phyloP scores from a whole-genome alignment of 305 asterid genomes.

The Plantago coronopus region DNA sequence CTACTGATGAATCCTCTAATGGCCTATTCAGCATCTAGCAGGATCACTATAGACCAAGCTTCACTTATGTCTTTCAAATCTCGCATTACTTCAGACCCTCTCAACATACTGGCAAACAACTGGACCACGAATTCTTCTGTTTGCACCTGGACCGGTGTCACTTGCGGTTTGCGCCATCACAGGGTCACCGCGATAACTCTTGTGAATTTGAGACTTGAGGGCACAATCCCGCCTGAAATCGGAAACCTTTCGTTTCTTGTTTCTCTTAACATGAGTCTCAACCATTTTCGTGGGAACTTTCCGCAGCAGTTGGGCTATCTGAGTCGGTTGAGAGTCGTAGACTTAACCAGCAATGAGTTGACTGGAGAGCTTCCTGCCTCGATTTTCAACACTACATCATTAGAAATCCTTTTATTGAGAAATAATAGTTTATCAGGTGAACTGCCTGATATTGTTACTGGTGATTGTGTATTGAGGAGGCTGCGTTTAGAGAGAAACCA shows the following conservation, averaged over 20 bases:
- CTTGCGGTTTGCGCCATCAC: constrained; percentile 13
- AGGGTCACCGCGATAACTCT: constrained; percentile 19
- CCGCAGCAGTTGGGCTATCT: constrained; percentile 16
- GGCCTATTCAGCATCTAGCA: constrained; percentile 5
- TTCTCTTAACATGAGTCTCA: constrained; percentile 13
- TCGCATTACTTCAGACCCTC: constrained; percentile 22
- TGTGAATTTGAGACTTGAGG: constrained; percentile 21
- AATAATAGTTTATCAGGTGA: constrained; percentile 30
- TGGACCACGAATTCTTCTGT: constrained; percentile 28
- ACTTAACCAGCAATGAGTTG: constrained; percentile 22
- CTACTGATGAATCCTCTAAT: too few species aligned
- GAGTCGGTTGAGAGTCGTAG: constrained; percentile 23
- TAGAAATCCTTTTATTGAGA: constrained; percentile 15
- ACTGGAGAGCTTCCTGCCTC: constrained; percentile 27
- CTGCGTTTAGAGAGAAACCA: constrained; percentile 28
- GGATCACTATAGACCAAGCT: constrained; percentile 27
- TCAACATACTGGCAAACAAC: constrained; percentile 23
- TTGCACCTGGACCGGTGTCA: constrained; percentile 43
- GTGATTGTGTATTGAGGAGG: constrained; percentile 19
- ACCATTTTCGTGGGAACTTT: constrained; percentile 22
- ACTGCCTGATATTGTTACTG: constrained; percentile 21
- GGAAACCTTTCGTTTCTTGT: constrained; percentile 25
- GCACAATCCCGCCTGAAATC: constrained; percentile 27
- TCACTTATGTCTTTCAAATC: constrained; percentile 35
- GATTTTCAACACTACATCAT: constrained; percentile 31